Evolutionary conservation across 192 early-diverging fungal genomes (phyloP), one percentile per base, ranked within the genome.

Genomic region (Gamsiella multidivaricata): DNA sequence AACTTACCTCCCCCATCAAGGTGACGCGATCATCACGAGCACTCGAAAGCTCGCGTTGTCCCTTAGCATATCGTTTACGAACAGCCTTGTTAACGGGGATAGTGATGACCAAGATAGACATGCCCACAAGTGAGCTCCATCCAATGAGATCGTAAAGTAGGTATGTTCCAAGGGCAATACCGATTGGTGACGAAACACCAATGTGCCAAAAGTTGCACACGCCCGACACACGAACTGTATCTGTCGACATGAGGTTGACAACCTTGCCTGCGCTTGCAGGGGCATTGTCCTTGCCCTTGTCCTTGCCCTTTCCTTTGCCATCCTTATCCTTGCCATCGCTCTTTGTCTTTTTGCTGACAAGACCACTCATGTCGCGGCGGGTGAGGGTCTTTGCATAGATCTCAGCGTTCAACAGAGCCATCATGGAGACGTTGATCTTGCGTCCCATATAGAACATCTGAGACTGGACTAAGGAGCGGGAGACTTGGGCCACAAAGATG

Each of bases 71-170:
- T 32, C 65, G 58, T 20, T 62, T 62, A 34, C 74, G 61, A 53
- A 78, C 74, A 45, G 66, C 65, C 55, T 78, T 78, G 41, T 78
- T 78, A 17, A 78, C 45, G 14, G 74, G 74, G 32, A 74, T 75
- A 41, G 70, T 75, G 37, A 72, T 39, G 14, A 88, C 60, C 20
- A 94, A 84, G 17, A 92, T 80, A 0, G 84, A 68, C 18, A 98
- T 71, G 1, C 94, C 95, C 20, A 92, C 86, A 18, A 96, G 68
- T 9, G 91, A 94, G 2, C 93, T 88, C 43, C 83, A 84, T 26
- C 97, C 97, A 47, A 98, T 82, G 36, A 98, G 81, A 36, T 83
- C 82, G 78, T 95, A 90, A 39, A 98, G 78, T 56, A 90, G 81
- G 65, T 82, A 85, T 6, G 90, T 72, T 20, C 92, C 92, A 9